These are phyloP conservation scores for Blastocystis sp. DNA, from an alignment of 352 stramenopile species.

Conservation along the genomic window DNA sequence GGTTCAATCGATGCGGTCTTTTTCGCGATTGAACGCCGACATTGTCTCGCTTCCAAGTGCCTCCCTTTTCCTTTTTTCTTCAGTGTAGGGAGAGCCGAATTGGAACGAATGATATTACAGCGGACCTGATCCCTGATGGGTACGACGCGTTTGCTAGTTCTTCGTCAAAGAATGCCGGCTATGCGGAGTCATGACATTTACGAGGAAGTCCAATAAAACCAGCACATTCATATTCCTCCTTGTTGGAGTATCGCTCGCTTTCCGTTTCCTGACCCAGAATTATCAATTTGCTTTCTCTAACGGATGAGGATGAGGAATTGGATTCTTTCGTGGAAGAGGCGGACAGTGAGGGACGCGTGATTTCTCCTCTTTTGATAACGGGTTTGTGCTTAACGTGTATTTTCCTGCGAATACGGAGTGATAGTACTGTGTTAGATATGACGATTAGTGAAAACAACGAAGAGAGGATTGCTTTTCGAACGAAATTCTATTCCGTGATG, in stretches of 20 bases:
- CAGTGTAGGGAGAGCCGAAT: conserved; percentile 4
- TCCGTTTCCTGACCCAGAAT: background rate
- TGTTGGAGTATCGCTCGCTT: background rate
- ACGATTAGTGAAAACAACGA: background rate
- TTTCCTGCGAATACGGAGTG: conserved; percentile 24
- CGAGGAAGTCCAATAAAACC: background rate
- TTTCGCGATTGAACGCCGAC: conserved; percentile 6
- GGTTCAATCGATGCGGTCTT: conserved; percentile 18
- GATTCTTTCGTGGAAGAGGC: background rate
- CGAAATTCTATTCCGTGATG: background rate
- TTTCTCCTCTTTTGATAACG: background rate
- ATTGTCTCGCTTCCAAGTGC: conserved; percentile 52
- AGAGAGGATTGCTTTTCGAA: background rate
- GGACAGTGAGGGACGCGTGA: conserved; percentile 23
- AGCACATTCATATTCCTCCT: background rate
- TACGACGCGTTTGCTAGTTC: conserved; percentile 18
- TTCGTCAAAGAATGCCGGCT: conserved; percentile 19
- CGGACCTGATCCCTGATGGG: background rate
- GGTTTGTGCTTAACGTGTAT: conserved; percentile 13
- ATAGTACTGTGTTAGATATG: background rate
- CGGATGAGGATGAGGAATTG: background rate
- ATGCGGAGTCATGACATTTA: background rate
- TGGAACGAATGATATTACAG: background rate
- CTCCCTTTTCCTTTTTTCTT: background rate
- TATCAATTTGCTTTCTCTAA: background rate